phyloP scores from a whole-genome alignment of 371 early-diverging fungal species.

The Capillidium heterosporum region DNA sequence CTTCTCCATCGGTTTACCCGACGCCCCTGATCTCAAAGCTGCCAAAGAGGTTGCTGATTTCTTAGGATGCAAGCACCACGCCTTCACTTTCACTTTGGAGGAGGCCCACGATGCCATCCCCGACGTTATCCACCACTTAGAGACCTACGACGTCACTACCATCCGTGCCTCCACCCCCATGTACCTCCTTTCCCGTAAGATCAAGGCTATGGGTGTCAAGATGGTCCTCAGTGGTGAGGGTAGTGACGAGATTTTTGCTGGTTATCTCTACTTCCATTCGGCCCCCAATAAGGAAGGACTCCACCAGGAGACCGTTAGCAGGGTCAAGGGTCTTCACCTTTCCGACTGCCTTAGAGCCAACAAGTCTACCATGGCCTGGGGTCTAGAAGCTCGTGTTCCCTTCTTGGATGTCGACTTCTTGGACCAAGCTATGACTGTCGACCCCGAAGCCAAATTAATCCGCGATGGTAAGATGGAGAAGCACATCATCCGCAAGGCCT shows the following conservation, averaged over 20 bases:
- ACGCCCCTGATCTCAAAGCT: constrained; percentile 85
- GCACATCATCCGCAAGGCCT: constrained; percentile 66
- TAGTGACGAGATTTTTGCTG: constrained; percentile 90
- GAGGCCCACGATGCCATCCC: constrained; percentile 88
- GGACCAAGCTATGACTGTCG: constrained; percentile 70
- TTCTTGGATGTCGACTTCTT: constrained; percentile 82
- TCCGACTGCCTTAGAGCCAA: constrained; percentile 92
- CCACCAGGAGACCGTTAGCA: constrained; percentile 69
- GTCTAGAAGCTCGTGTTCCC: constrained; percentile 92
- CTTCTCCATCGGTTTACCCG: constrained; percentile 85
- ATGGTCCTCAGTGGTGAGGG: constrained; percentile 97
- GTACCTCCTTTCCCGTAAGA: constrained; percentile 87
- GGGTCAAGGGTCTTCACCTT: constrained; percentile 88
- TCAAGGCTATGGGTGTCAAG: constrained; percentile 95
- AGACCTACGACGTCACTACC: constrained; percentile 98
- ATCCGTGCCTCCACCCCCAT: constrained; percentile 93
- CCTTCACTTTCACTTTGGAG: constrained; percentile 83
- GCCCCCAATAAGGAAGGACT: constrained; percentile 68
- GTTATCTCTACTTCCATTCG: constrained; percentile 90
- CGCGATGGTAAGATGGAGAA: constrained; percentile 66
- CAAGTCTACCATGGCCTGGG: constrained; percentile 98
- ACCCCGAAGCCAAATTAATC: constrained; percentile 59
- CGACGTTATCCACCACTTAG: constrained; percentile 89
- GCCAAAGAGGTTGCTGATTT: constrained; percentile 79
- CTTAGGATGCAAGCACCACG: constrained; percentile 81